Evolutionary conservation across 1,139 yeast genomes (phyloP), one percentile per base, ranked within the genome.

Genomic region (Yamadazyma spencermartinsiae): DNA sequence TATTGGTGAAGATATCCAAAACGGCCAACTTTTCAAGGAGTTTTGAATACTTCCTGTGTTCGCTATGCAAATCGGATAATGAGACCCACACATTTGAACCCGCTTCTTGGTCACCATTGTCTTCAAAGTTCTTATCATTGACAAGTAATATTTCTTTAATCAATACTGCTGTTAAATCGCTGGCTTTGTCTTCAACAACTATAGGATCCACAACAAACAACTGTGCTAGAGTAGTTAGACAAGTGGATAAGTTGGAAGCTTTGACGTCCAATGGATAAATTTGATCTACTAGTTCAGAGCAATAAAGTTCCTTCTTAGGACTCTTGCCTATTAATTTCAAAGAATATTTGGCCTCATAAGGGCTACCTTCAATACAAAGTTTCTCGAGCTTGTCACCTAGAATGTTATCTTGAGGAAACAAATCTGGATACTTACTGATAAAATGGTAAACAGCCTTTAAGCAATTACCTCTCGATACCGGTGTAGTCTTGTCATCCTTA

Each of bases 281-380:
- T 0, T 60, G 43, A 2, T 61, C 60, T 14, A 74, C 56, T 2
- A 82, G 57, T 9, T 63, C 64, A 0, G 63, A 55, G 13, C 72
- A 58, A 18, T 61, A 56, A 4, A 62, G 54, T 27, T 72, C 77
- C 29, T 71, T 69, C 33, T 65, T 63, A 1, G 68, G 60, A 20
- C 76, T 63, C 20, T 25, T 31, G 3, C 76, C 70, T n/a, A 86
- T 51, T 7, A 85, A 65, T 51, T 79, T 81, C 8, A 80, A 64
- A 0, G 90, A 74, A 55, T 82, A 86, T 51, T 74, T 79, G 0
- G 92, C 85, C 49, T 84, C 88, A 10, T 54, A 45, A 1, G 87
- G 79, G 1, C 76, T 60, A 0, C 94, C 94, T 2, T 54, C 50
- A 0, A 66, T 43, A 0, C 86, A 75, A 26, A 82, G 60, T 1